Conservation (phyloP, 352 stramenopile species). For the Thraustochytrium striatum region DNA sequence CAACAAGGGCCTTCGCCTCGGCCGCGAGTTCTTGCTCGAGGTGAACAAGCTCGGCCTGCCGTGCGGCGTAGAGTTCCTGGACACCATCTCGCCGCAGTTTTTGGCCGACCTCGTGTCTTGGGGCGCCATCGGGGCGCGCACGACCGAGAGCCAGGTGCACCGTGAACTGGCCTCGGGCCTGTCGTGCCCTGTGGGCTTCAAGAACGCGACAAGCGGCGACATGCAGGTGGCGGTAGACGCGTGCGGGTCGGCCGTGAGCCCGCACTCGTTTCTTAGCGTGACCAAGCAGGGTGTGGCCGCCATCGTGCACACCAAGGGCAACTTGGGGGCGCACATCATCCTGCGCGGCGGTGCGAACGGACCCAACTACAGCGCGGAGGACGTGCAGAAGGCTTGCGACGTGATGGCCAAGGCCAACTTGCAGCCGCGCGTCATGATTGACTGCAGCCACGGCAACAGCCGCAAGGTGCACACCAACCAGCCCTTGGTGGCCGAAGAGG, state of each 20-base stretch:
- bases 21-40: slow-evolving; percentile 69
- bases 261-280: slow-evolving; percentile 79
- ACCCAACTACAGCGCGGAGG: slow-evolving; percentile 73
- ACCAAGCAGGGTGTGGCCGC: slow-evolving; percentile 74
- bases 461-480: slow-evolving; percentile 81
- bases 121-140: slow-evolving; percentile 79
- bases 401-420: slow-evolving; percentile 76
- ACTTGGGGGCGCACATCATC: slow-evolving; percentile 78
- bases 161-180: slow-evolving; percentile 78
- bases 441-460: slow-evolving; percentile 83
- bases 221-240: slow-evolving; percentile 77
- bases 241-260: slow-evolving; percentile 69
- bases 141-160: slow-evolving; percentile 79
- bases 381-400: slow-evolving; percentile 65
- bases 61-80: slow-evolving; percentile 75
- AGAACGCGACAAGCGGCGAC: slow-evolving; percentile 78
- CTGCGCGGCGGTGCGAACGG: slow-evolving; percentile 70
- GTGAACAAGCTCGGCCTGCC: slow-evolving; percentile 78
- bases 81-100: slow-evolving; percentile 83
- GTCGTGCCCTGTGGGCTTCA: slow-evolving; percentile 83
- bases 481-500: slow-evolving; percentile 65
- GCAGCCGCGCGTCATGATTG: slow-evolving; percentile 76
- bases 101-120: slow-evolving; percentile 79
- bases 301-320: slow-evolving; percentile 77
- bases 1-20: slow-evolving; percentile 77